Evolutionary conservation across 164 flowering plant genomes (phyloP).

Genomic region (Macadamia integrifolia): DNA sequence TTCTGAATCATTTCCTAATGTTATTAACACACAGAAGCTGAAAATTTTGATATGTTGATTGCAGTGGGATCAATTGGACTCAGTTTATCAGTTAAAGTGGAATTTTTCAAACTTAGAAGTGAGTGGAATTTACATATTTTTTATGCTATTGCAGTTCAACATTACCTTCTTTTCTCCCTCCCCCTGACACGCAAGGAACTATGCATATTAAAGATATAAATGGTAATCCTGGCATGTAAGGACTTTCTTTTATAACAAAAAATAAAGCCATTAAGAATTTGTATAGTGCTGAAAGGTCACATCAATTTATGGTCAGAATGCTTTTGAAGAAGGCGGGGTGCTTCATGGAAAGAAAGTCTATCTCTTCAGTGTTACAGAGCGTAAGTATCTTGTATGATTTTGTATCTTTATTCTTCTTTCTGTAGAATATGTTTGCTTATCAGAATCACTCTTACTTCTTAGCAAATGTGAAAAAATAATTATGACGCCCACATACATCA

Average conservation of each 20-base stretch:
- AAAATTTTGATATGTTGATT: slow-evolving; percentile 8
- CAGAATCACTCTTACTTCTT: too few relatives aligned
- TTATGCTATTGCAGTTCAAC: neutral
- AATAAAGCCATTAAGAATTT: neutral
- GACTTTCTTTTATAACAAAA: neutral
- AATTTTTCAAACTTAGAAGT: slow-evolving; percentile 85
- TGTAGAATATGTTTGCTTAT: neutral
- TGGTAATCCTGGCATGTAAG: neutral
- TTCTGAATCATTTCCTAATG: too few relatives aligned
- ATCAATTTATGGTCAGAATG: slow-evolving; percentile 43
- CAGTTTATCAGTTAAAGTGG: slow-evolving; percentile 79
- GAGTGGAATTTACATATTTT: slow-evolving; percentile 18
- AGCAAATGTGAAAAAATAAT: too few relatives aligned
- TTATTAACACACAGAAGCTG: neutral
- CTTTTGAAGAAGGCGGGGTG: slow-evolving; percentile 87
- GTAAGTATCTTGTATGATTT: slow-evolving; percentile 40
- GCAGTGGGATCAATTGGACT: slow-evolving; percentile 93
- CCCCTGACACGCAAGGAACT: neutral
- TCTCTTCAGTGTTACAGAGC: slow-evolving; percentile 86
- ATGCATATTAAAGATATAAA: neutral
- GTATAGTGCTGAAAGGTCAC: neutral
- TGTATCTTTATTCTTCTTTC: neutral
- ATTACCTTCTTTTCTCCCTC: neutral
- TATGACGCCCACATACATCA: neutral
- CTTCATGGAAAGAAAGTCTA: slow-evolving; percentile 75